These are phyloP conservation scores for Cyberlindnera mississippiensis DNA, from an alignment of 805 yeast species.

Conservation along the genomic window DNA sequence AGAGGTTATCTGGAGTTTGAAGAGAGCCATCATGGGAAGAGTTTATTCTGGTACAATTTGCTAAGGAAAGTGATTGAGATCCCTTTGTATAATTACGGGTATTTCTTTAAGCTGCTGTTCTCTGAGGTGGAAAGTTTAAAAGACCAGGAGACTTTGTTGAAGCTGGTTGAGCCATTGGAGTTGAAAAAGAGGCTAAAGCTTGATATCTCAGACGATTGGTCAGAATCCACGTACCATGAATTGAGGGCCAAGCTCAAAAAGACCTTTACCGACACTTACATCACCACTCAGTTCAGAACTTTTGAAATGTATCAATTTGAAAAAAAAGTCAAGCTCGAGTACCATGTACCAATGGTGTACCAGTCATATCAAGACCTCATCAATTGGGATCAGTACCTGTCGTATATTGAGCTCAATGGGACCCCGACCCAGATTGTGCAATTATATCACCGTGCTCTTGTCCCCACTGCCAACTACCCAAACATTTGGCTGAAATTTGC, in stretches of 20 bases:
- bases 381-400: conserved; percentile 56
- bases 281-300: conserved; percentile 50
- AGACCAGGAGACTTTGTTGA: conserved; percentile 7
- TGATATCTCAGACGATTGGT: conserved; percentile 7
- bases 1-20: conserved; percentile 43
- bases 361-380: conserved; percentile 44
- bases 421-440: conserved; percentile 22
- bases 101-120: conserved; percentile 38
- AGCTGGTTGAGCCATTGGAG: conserved; percentile 19
- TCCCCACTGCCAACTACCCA: conserved; percentile 41
- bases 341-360: conserved; percentile 33
- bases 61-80: conserved; percentile 49
- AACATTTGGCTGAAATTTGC: conserved; percentile 48
- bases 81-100: conserved; percentile 51
- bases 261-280: conserved; percentile 47
- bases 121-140: conserved; percentile 29
- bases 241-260: conserved; percentile 40
- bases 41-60: conserved; percentile 28
- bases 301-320: conserved; percentile 51
- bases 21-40: conserved; percentile 34
- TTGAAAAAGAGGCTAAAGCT: conserved; percentile 21
- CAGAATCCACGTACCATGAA: conserved; percentile 24
- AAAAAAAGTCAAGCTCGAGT: conserved; percentile 35
- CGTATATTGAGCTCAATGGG: conserved; percentile 41
- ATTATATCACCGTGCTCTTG: conserved; percentile 46